phyloP scores from a whole-genome alignment of 352 stramenopile genomes.

The Phytophthora podocarpi region DNA sequence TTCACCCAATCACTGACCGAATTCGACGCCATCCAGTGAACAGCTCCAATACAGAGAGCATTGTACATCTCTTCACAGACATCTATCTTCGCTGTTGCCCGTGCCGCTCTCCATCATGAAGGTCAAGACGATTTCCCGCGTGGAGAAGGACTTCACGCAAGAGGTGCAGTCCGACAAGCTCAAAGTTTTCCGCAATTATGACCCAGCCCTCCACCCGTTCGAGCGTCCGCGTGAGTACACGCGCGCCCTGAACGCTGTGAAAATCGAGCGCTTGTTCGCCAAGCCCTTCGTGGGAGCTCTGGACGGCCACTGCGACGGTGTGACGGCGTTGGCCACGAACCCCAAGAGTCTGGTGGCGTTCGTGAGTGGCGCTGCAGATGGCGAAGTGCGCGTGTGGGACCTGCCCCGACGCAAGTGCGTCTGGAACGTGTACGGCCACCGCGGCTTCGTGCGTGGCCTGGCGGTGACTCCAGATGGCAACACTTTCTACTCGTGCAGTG shows the following conservation, averaged over 20 bases:
- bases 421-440: conserved; percentile 93
- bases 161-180: conserved; percentile 93
- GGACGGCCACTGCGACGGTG: conserved; percentile 96
- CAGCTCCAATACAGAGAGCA: conserved; percentile 14
- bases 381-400: conserved; percentile 98
- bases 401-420: conserved; percentile 94
- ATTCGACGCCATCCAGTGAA: conserved; percentile 38
- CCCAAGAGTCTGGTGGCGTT: conserved; percentile 91
- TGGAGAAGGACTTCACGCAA: conserved; percentile 94
- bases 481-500: conserved; percentile 94
- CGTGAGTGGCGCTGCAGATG: conserved; percentile 90
- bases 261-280: conserved; percentile 99
- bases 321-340: conserved; percentile 93
- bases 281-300: conserved; percentile 98
- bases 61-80: conserved; percentile 19
- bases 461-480: conserved; percentile 76
- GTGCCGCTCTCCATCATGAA: conserved; percentile 88
- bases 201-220: conserved; percentile 95
- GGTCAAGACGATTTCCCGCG: conserved; percentile 98
- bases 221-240: conserved; percentile 95
- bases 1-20: conserved; percentile 15
- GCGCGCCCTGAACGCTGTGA: conserved; percentile 96
- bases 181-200: conserved; percentile 97
- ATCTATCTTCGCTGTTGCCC: conserved; percentile 1
- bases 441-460: conserved; percentile 93